These are phyloP conservation scores for Boletus patriciae DNA, from an alignment of 768 basidiomycete species.

Conservation along the genomic window DNA sequence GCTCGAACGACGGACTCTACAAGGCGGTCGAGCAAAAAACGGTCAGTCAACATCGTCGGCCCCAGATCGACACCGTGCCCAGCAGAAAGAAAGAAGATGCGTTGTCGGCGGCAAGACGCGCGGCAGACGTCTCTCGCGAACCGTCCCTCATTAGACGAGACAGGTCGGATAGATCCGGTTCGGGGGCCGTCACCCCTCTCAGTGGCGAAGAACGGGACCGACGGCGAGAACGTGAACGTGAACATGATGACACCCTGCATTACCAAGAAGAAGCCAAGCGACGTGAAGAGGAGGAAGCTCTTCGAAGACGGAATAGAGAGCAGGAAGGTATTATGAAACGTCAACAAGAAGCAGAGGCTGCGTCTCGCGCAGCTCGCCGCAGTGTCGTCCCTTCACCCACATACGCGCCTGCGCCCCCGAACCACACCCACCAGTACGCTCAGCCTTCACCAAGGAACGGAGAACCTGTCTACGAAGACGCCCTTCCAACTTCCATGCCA, in stretches of 20 bases:
- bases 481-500: constrained; percentile 49
- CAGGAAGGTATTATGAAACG: constrained; percentile 57
- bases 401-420: constrained; percentile 31
- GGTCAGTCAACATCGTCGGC: constrained; percentile 20
- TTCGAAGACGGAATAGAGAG: constrained; percentile 48
- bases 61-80: constrained; percentile 29
- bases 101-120: constrained; percentile 25
- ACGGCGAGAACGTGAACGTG: constrained; percentile 24
- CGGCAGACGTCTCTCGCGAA: constrained; percentile 24
- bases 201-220: constrained; percentile 28
- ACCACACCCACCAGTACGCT: constrained; percentile 35
- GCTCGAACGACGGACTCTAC: constrained; percentile 38
- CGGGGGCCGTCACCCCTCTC: constrained; percentile 29
- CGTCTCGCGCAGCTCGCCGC: constrained; percentile 46
- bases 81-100: constrained; percentile 35
- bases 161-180: constrained; percentile 21
- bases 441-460: constrained; percentile 33
- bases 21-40: constrained; percentile 22
- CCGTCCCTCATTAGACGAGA: constrained; percentile 25
- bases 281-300: constrained; percentile 48
- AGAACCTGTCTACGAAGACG: constrained; percentile 32
- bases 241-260: constrained; percentile 34
- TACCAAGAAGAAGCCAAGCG: constrained; percentile 46
- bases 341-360: constrained; percentile 59
- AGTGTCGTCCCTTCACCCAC: constrained; percentile 30